phyloP scores from a whole-genome alignment of 352 stramenopile genomes.

The Globisporangium spinosum region DNA sequence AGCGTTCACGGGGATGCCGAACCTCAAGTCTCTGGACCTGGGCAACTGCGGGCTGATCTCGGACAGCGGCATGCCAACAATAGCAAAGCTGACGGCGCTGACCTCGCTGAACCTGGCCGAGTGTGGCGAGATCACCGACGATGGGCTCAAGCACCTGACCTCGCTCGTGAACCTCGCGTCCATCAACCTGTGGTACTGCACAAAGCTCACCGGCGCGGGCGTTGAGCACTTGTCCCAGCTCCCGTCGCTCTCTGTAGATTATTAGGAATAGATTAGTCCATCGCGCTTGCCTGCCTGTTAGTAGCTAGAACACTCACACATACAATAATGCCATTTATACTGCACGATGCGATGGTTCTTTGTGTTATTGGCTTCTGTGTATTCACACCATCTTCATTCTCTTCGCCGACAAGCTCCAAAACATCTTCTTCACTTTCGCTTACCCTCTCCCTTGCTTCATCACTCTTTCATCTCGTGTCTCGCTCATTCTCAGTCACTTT shows the following conservation, averaged over 20 bases:
- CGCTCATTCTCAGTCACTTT: conserved; percentile 9
- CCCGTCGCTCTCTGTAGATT: conserved; percentile 46
- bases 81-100: conserved; percentile 47
- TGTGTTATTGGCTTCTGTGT: neutral
- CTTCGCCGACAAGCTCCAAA: neutral
- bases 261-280: conserved; percentile 13
- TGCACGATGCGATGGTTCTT: neutral
- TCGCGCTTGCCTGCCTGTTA: neutral
- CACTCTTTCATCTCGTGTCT: conserved; percentile 23
- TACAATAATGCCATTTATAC: conserved; percentile 9
- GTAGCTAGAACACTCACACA: neutral
- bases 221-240: conserved; percentile 49
- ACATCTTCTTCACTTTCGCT: neutral
- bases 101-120: conserved; percentile 72
- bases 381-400: neutral
- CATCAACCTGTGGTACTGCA: conserved; percentile 83
- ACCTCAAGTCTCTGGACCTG: conserved; percentile 67
- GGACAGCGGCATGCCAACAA: conserved; percentile 46
- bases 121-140: conserved; percentile 66
- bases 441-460: neutral
- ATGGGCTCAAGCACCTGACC: conserved; percentile 42
- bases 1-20: conserved; percentile 47
- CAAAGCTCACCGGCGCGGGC: conserved; percentile 54
- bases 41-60: conserved; percentile 79
- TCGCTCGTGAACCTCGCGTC: conserved; percentile 45